phyloP scores from a whole-genome alignment of 2,329 filamentous ascomycete species.

The Macrophomina tecta region DNA sequence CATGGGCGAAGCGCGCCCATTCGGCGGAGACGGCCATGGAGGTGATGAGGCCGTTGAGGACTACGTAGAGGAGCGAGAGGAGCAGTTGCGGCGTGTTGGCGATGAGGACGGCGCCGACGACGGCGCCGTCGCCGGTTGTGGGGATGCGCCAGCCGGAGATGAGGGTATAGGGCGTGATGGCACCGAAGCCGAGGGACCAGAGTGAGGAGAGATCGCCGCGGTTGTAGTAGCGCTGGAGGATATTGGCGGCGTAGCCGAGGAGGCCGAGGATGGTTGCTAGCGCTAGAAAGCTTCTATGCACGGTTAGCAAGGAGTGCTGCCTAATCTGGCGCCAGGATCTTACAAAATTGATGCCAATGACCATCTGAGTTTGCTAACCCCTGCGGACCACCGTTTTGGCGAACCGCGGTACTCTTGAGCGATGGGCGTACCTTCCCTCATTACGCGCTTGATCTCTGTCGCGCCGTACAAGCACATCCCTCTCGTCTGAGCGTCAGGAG shows the following conservation, averaged over 20 bases:
- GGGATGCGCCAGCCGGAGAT: not conserved
- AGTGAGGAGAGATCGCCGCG: not conserved
- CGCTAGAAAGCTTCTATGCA: not conserved
- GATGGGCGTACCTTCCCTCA: too few relatives aligned
- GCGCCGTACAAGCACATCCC: slow-evolving; percentile 29
- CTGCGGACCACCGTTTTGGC: too few relatives aligned
- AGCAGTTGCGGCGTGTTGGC: slow-evolving; percentile 57
- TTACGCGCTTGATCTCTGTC: not conserved
- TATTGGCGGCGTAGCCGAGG: not conserved
- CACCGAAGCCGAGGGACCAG: slow-evolving; percentile 5
- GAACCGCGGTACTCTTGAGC: too few relatives aligned
- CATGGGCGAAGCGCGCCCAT: slow-evolving; percentile 47
- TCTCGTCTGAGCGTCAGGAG: slow-evolving; percentile 29
- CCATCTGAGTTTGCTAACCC: too few relatives aligned
- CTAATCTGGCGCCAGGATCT: not conserved
- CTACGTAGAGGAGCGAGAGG: slow-evolving; percentile 54
- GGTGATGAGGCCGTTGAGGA: slow-evolving; percentile 54
- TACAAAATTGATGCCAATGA: not conserved
- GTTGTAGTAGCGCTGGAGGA: not conserved
- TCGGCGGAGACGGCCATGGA: slow-evolving; percentile 55
- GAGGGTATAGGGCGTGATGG: not conserved
- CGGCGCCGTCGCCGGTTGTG: not conserved
- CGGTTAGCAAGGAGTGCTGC: not conserved
- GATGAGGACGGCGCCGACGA: slow-evolving; percentile 40
- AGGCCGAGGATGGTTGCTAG: not conserved